These are phyloP conservation scores for Hypoxylon sp. DNA, from an alignment of 2,329 filamentous ascomycete species.

Conservation along the genomic window DNA sequence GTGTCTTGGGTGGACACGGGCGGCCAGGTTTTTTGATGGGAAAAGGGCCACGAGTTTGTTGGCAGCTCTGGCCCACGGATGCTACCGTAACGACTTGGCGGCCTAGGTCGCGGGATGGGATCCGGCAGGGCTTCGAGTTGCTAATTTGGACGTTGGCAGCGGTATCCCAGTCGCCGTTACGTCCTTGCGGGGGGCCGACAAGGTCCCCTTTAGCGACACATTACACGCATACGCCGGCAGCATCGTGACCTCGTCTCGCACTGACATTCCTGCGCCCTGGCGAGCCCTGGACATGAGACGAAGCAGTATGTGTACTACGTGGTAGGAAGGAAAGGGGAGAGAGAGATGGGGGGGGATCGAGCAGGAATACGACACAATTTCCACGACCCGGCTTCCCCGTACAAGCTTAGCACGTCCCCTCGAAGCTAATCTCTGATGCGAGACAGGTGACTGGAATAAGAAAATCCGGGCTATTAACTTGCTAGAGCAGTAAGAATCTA, in stretches of 20 bases:
- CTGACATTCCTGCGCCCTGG: conserved; percentile 19
- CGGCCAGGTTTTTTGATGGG: conserved; percentile 28
- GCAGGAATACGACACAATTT: not conserved
- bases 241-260: conserved; percentile 30
- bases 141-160: conserved; percentile 37
- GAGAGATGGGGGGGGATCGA: not conserved
- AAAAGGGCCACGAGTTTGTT: conserved; percentile 30
- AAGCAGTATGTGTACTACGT: too few species aligned
- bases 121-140: conserved; percentile 19
- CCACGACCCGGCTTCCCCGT: conserved; percentile 24
- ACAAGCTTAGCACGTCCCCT: conserved; percentile 2
- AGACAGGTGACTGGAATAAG: not conserved
- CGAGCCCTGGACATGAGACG: not conserved
- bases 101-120: conserved; percentile 28
- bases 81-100: conserved; percentile 24
- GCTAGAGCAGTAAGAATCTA: not conserved
- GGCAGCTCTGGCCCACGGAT: conserved; percentile 21
- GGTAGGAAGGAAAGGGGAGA: not conserved
- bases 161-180: conserved; percentile 38
- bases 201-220: conserved; percentile 34
- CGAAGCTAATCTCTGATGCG: conserved; percentile 5
- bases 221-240: conserved; percentile 30
- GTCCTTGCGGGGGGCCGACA: conserved; percentile 22
- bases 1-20: conserved; percentile 24
- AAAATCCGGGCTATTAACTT: conserved; percentile 1